Percentiles rank a stretch among this genome's conserved stretches.
Conservation (phyloP, 2,329 filamentous ascomycete genomes). For the Gaeumannomyces tritici region DNA sequence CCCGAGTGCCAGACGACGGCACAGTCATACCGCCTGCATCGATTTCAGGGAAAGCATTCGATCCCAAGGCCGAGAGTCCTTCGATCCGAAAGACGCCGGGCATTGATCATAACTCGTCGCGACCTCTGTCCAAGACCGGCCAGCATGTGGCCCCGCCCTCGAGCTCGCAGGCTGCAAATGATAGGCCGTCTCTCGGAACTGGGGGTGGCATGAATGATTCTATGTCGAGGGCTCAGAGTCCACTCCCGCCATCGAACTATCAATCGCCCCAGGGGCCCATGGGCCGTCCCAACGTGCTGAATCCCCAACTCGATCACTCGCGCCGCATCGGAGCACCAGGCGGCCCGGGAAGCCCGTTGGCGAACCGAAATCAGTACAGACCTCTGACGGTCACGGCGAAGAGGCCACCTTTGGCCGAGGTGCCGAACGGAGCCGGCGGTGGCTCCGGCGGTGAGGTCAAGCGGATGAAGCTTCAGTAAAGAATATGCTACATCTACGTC, state of each 20-base stretch:
- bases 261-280: conserved; percentile 7
- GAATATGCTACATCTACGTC: background rate
- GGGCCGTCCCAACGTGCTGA: conserved; percentile 31
- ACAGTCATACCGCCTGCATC: conserved; percentile 30
- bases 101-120: conserved; percentile 70
- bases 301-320: conserved; percentile 42
- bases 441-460: conserved; percentile 34
- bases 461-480: conserved; percentile 34
- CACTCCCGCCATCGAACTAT: background rate
- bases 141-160: conserved; percentile 38
- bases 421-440: conserved; percentile 32
- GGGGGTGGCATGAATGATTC: conserved; percentile 1
- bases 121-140: conserved; percentile 53
- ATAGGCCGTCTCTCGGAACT: conserved; percentile 1
- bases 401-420: conserved; percentile 39
- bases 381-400: conserved; percentile 51
- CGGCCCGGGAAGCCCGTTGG: conserved; percentile 43
- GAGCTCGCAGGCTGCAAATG: conserved; percentile 12
- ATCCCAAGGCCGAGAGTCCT: conserved; percentile 67
- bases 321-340: conserved; percentile 51
- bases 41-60: conserved; percentile 46
- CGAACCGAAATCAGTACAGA: conserved; percentile 48
- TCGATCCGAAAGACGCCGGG: conserved; percentile 85
- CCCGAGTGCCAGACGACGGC: conserved; percentile 40
- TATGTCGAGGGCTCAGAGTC: background rate